These are phyloP conservation scores for Jaminaea rosea DNA, from an alignment of 1,284 basidiomycete species.

Conservation along the genomic window DNA sequence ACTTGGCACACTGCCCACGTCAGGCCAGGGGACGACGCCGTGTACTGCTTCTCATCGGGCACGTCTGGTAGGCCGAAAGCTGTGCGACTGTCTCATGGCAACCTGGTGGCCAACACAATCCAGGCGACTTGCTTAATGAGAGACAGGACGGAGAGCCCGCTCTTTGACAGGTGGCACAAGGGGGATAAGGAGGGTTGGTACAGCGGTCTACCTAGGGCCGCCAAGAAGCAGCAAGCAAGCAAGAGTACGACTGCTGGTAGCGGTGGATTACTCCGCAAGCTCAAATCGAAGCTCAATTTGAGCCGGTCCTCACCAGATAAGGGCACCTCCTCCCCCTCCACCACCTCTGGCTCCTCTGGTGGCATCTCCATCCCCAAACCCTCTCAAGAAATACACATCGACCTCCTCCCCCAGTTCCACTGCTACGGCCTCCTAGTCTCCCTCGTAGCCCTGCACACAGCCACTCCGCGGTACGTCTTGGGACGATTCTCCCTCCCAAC, in stretches of 20 bases:
- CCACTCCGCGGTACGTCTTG: constrained; percentile 34
- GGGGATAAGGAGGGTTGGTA: constrained; percentile 5
- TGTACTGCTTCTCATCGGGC: constrained; percentile 19
- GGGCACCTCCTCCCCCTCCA: background rate
- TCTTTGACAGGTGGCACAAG: constrained; percentile 42
- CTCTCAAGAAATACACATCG: constrained; percentile 32
- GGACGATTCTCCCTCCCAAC: constrained; percentile 32
- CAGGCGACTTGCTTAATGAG: constrained; percentile 34
- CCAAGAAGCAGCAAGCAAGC: background rate
- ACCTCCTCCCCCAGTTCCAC: constrained; percentile 42
- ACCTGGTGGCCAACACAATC: constrained; percentile 39
- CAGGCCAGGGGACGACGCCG: background rate
- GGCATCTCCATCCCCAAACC: background rate
- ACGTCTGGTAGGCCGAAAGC: constrained; percentile 43
- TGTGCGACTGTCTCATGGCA: constrained; percentile 38
- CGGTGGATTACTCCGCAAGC: background rate
- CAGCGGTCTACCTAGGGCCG: background rate
- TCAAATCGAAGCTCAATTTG: background rate
- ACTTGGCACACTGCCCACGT: background rate
- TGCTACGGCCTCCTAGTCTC: constrained; percentile 42
- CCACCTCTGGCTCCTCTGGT: background rate
- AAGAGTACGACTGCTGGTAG: too few relatives aligned
- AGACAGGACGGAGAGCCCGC: constrained; percentile 37
- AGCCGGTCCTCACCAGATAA: background rate
- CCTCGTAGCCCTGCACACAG: constrained; percentile 38